Percentiles rank a stretch among this genome's conserved stretches.
phyloP scores from a whole-genome alignment of 1,284 basidiomycete species.

The Ceratobasidium sp. region DNA sequence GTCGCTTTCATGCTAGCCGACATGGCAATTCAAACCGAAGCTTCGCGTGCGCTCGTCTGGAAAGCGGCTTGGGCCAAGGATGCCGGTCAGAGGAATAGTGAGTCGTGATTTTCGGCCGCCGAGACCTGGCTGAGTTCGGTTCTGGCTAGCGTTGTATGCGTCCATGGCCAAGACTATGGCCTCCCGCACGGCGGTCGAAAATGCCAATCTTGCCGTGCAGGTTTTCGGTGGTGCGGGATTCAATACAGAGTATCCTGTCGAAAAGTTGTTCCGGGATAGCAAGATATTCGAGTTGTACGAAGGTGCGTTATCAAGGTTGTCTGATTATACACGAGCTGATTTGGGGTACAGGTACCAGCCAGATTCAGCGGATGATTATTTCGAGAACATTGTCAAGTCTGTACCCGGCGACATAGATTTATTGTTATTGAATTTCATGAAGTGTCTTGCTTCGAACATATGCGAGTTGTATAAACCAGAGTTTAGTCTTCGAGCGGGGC shows the following conservation, averaged over 20 bases:
- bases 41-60: constrained; percentile 63
- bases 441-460: neutral
- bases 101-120: constrained; percentile 43
- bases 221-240: constrained; percentile 62
- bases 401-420: constrained; percentile 52
- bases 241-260: constrained; percentile 66
- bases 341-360: constrained; percentile 55
- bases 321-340: neutral
- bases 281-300: constrained; percentile 63
- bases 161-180: constrained; percentile 66
- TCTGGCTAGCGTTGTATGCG: constrained; percentile 61
- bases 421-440: neutral
- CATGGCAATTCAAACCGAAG: constrained; percentile 66
- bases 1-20: constrained; percentile 67
- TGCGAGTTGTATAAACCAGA: neutral
- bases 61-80: constrained; percentile 64
- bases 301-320: constrained; percentile 48
- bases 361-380: constrained; percentile 60
- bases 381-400: constrained; percentile 56
- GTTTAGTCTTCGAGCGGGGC: no score
- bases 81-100: constrained; percentile 61
- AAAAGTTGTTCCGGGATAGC: constrained; percentile 64
- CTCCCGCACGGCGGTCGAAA: constrained; percentile 59
- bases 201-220: constrained; percentile 63
- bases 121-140: constrained; percentile 18